Evolutionary conservation across 2,329 filamentous ascomycete genomes (phyloP).

Genomic region (Venturia pyrina): DNA sequence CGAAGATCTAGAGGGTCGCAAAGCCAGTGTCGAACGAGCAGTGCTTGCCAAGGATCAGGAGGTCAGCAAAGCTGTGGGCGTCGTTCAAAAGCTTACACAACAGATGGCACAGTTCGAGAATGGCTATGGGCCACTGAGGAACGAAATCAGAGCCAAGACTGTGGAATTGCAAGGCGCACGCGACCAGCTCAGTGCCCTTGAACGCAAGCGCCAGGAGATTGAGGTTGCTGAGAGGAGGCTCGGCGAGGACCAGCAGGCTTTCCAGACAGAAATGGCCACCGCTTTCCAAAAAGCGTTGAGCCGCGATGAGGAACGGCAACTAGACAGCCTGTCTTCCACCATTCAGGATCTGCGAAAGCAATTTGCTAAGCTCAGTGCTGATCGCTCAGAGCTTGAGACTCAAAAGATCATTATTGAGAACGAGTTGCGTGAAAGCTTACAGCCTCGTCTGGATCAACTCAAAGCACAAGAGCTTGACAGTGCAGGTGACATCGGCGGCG

Average conservation of each 20-base stretch:
- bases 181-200: slow-evolving; percentile 64
- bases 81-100: slow-evolving; percentile 74
- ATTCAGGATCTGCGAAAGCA: slow-evolving; percentile 68
- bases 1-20: slow-evolving; percentile 55
- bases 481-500: slow-evolving; percentile 25
- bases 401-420: slow-evolving; percentile 77
- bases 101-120: slow-evolving; percentile 67
- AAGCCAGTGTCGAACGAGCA: slow-evolving; percentile 55
- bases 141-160: slow-evolving; percentile 68
- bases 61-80: slow-evolving; percentile 76
- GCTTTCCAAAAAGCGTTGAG: slow-evolving; percentile 90
- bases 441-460: slow-evolving; percentile 78
- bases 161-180: slow-evolving; percentile 62
- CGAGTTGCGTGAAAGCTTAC: slow-evolving; percentile 80
- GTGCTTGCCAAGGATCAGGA: slow-evolving; percentile 77
- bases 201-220: slow-evolving; percentile 54
- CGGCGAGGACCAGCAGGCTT: slow-evolving; percentile 62
- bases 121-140: slow-evolving; percentile 69
- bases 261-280: slow-evolving; percentile 70
- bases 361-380: slow-evolving; percentile 63
- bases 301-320: slow-evolving; percentile 67
- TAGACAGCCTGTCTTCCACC: slow-evolving; percentile 59
- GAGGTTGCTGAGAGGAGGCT: slow-evolving; percentile 49
- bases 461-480: slow-evolving; percentile 65
- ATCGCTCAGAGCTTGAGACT: slow-evolving; percentile 66